Evolutionary conservation across 805 yeast species (phyloP).

Genomic region (Lipomyces japonicus): DNA sequence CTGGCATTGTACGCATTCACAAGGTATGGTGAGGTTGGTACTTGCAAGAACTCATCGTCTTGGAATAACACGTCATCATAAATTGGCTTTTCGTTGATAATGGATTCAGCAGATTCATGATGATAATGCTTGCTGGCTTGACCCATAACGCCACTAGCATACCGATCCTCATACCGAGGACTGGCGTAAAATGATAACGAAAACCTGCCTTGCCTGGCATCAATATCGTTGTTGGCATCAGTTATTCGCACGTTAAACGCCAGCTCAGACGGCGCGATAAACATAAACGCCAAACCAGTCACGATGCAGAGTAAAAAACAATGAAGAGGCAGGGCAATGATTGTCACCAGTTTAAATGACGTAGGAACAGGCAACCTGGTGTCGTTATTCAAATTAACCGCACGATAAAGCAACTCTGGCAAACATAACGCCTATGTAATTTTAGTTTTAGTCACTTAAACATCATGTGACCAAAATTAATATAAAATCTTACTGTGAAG

Average conservation of each 20-base stretch:
- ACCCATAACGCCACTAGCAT: constrained; percentile 9
- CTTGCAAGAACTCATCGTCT: no score
- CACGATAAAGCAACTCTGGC: constrained; percentile 12
- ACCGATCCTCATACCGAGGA: constrained; percentile 24
- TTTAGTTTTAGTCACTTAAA: not conserved
- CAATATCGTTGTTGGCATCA: not conserved
- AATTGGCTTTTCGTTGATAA: no score
- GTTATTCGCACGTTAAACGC: not conserved
- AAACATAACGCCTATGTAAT: constrained; percentile 2
- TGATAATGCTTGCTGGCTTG: no score
- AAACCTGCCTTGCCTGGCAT: constrained; percentile 6
- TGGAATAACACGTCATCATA: no score
- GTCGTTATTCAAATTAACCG: not conserved
- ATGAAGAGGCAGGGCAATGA: constrained; percentile 11
- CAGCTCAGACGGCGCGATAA: constrained; percentile 3
- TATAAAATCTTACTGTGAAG: constrained; percentile 3
- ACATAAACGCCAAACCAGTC: constrained; percentile 8
- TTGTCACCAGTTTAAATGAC: constrained; percentile 2
- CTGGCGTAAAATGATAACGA: constrained; percentile 23
- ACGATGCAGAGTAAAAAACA: constrained; percentile 7
- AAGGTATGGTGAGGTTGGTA: no score
- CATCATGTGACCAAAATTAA: not conserved
- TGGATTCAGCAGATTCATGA: no score
- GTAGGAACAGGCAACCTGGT: constrained; percentile 3
- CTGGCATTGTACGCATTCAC: no score